A percentile compares a stretch with the other conserved stretches of the same genome.
Evolutionary conservation across 2,329 filamentous ascomycete species (phyloP).

Genomic region (Phyllosticta capitalensis): DNA sequence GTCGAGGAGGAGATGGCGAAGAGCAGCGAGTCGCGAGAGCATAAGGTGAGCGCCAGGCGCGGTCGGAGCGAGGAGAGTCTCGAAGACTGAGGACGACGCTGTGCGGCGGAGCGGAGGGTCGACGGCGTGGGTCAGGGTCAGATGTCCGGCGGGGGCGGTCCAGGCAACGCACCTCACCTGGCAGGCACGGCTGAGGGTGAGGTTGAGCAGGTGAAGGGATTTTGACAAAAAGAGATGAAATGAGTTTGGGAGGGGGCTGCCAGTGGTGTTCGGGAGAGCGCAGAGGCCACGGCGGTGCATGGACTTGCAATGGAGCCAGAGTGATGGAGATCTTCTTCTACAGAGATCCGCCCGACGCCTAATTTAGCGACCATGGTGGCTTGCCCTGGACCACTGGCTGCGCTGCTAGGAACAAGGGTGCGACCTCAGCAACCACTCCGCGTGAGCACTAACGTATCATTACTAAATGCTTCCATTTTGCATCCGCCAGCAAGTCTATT

Average conservation of each 20-base stretch:
- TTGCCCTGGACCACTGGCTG: neutral
- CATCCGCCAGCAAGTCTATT: neutral
- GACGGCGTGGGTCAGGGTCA: neutral
- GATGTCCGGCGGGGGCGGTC: slow-evolving; percentile 3
- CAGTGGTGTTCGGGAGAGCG: neutral
- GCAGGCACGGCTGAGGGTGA: neutral
- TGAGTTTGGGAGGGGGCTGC: slow-evolving; percentile 5
- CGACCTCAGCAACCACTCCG: no score
- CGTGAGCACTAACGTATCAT: neutral
- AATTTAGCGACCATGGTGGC: slow-evolving; percentile 9
- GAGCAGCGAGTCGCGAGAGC: slow-evolving; percentile 13
- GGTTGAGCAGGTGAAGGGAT: neutral
- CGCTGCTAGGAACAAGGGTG: no score
- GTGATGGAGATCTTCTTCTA: slow-evolving; percentile 9
- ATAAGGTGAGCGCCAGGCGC: neutral
- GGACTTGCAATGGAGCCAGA: neutral
- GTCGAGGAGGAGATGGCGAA: slow-evolving; percentile 14
- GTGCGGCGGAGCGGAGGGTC: slow-evolving; percentile 1
- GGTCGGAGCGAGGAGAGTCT: slow-evolving; percentile 8
- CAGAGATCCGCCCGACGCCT: slow-evolving; percentile 10
- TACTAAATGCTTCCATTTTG: neutral
- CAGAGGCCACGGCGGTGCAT: slow-evolving; percentile 5
- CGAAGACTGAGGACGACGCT: slow-evolving; percentile 2
- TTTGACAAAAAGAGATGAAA: neutral
- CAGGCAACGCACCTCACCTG: neutral